Evolutionary conservation across 768 basidiomycete species (phyloP).

Genomic region (Rhizopogon salebrosus): DNA sequence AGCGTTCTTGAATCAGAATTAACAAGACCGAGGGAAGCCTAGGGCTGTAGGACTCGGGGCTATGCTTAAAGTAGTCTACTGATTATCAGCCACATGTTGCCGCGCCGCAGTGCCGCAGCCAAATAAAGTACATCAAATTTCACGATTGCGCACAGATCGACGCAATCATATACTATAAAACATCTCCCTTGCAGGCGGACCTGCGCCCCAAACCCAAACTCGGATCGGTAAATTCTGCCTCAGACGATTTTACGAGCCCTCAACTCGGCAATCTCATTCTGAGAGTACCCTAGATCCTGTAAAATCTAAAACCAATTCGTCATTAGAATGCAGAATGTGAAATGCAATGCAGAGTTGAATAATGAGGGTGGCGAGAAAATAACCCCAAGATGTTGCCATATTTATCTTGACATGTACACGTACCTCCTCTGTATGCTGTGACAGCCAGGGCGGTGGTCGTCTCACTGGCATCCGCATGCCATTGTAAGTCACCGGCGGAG

Average conservation of each 20-base stretch:
- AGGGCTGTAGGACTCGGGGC: conserved; percentile 2
- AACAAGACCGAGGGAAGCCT: background rate
- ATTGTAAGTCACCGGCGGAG: conserved; percentile 78
- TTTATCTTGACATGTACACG: conserved; percentile 3
- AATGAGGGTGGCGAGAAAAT: background rate
- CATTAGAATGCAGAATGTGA: conserved; percentile 1
- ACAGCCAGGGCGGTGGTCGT: conserved; percentile 81
- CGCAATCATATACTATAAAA: conserved; percentile 5
- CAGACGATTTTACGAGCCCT: conserved; percentile 36
- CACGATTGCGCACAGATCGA: background rate
- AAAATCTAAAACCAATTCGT: conserved; percentile 28
- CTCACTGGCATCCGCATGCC: conserved; percentile 70
- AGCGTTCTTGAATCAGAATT: conserved; percentile 1
- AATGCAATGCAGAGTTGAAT: background rate
- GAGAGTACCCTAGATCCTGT: conserved; percentile 38
- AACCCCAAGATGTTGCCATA: background rate
- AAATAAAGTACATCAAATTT: conserved; percentile 1
- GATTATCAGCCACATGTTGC: conserved; percentile 1
- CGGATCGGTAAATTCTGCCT: conserved; percentile 1
- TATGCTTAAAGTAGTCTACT: conserved; percentile 2
- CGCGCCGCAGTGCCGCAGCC: conserved; percentile 2
- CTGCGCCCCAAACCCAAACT: conserved; percentile 1
- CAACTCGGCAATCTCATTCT: conserved; percentile 37
- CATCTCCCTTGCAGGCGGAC: conserved; percentile 22
- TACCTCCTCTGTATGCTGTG: conserved; percentile 79